Evolutionary conservation across 768 basidiomycete genomes (phyloP).

Genomic region (Mycena venus): DNA sequence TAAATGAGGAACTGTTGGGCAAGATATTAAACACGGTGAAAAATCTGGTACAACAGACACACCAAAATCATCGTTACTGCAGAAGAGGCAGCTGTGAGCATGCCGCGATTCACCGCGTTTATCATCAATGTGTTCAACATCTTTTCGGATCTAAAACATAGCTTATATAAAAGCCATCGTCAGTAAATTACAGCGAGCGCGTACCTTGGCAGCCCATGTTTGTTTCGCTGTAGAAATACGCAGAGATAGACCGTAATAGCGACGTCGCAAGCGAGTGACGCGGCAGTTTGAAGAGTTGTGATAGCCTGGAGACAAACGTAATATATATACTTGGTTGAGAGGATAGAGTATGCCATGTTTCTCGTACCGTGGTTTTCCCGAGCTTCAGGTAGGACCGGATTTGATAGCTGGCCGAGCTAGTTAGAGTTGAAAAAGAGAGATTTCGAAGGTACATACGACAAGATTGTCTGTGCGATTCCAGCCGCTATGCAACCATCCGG

Average conservation of each 20-base stretch:
- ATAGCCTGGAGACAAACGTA: conserved; percentile 2
- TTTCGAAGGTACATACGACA: not conserved
- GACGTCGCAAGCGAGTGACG: conserved; percentile 23
- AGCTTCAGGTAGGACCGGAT: conserved; percentile 18
- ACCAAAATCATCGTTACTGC: conserved; percentile 18
- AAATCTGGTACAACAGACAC: not conserved
- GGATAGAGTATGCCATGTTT: too few species aligned
- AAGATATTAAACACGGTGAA: not conserved
- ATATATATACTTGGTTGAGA: not conserved
- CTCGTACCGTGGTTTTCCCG: conserved; percentile 21
- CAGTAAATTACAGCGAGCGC: not conserved
- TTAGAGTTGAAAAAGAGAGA: not conserved
- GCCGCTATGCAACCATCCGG: not conserved
- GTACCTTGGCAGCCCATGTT: conserved; percentile 5
- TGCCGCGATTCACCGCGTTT: conserved; percentile 22
- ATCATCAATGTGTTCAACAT: conserved; percentile 24
- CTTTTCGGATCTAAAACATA: not conserved
- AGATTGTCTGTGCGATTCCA: conserved; percentile 19
- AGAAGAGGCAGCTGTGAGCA: conserved; percentile 20
- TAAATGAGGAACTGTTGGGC: conserved; percentile 9
- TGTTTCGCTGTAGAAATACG: conserved; percentile 12
- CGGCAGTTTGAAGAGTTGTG: conserved; percentile 27
- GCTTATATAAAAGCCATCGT: not conserved
- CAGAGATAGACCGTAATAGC: conserved; percentile 28
- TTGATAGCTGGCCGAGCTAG: not conserved